A percentile compares a stretch with the other conserved stretches of the same genome.
Conservation (phyloP, 768 basidiomycete genomes). For the Strobilomyces confusus region DNA sequence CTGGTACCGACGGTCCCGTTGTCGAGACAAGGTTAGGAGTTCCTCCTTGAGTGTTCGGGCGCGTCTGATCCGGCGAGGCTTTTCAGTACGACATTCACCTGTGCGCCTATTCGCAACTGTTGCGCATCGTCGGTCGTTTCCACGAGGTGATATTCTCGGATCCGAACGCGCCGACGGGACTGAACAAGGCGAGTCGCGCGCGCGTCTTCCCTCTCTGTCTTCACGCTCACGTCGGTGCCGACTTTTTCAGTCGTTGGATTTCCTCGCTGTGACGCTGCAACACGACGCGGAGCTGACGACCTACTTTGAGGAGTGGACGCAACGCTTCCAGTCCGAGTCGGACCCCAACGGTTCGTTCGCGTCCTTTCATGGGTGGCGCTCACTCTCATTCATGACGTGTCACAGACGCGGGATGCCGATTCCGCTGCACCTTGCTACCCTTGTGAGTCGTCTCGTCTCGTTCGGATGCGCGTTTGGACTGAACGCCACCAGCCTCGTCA, state of each 20-base stretch:
- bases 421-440: conserved; percentile 66
- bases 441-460: conserved; percentile 44
- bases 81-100: conserved; percentile 69
- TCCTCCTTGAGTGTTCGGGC: too few species aligned
- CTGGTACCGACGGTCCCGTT: conserved; percentile 71
- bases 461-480: conserved; percentile 4
- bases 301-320: conserved; percentile 66
- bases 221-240: conserved; percentile 3
- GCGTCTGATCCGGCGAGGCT: not conserved
- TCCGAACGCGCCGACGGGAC: conserved; percentile 58
- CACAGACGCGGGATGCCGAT: conserved; percentile 52
- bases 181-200: conserved; percentile 60
- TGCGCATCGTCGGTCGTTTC: conserved; percentile 69
- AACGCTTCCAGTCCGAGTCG: conserved; percentile 55
- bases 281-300: conserved; percentile 55
- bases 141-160: conserved; percentile 77
- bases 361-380: too few species aligned
- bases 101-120: conserved; percentile 65
- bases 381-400: not conserved
- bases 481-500: conserved; percentile 51
- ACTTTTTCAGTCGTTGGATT: conserved; percentile 53
- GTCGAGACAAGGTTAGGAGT: conserved; percentile 49
- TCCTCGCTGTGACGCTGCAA: conserved; percentile 55
- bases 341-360: conserved; percentile 49
- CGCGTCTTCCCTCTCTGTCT: not conserved